These are phyloP conservation scores for Protomyces inundatus DNA, from an alignment of 1,139 yeast genomes.

Conservation along the genomic window DNA sequence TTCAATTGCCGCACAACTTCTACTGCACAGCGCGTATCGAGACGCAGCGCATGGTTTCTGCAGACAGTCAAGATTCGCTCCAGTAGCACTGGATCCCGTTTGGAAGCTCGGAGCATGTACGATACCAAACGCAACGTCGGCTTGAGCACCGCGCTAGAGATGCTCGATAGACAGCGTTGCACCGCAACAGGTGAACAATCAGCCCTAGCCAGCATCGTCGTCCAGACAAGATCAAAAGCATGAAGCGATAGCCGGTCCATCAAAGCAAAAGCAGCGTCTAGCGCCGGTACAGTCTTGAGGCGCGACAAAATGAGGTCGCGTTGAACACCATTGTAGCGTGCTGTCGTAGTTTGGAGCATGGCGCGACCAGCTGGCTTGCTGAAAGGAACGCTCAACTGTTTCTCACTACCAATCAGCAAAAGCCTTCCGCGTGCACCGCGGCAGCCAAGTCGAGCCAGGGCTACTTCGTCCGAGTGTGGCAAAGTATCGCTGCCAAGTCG, in stretches of 20 bases:
- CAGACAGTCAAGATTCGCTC: not conserved
- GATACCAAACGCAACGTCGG: not conserved
- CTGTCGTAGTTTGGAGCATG: no score
- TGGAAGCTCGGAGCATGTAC: not conserved
- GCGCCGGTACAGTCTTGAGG: not conserved
- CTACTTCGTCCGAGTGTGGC: no score
- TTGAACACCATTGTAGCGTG: not conserved
- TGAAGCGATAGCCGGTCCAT: not conserved
- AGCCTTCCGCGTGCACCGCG: no score
- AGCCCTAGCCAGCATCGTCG: not conserved
- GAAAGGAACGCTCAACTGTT: no score
- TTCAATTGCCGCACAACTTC: slow-evolving; percentile 4
- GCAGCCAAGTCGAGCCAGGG: no score
- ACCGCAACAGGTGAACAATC: not conserved
- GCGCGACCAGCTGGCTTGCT: no score
- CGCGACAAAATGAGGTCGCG: not conserved
- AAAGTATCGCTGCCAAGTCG: no score
- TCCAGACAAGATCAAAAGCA: not conserved
- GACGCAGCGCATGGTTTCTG: not conserved
- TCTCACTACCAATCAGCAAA: no score
- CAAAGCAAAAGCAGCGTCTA: not conserved
- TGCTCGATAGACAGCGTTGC: not conserved
- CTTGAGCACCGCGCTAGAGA: not conserved
- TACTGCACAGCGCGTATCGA: not conserved
- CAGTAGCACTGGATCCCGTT: not conserved